Conservation (phyloP, 2,329 filamentous ascomycete genomes). For the Pyrenochaeta sp. region DNA sequence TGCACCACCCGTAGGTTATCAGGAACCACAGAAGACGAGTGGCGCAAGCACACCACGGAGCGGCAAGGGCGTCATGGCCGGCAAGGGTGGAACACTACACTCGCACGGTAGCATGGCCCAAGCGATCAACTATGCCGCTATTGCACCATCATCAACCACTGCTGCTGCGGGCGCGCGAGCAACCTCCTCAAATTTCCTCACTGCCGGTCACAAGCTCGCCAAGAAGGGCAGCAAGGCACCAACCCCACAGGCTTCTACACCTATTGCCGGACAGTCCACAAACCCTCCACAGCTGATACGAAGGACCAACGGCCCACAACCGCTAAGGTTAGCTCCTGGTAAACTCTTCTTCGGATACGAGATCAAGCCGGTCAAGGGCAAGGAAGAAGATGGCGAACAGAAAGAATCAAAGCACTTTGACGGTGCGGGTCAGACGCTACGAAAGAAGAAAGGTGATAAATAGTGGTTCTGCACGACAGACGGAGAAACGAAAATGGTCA, state of each 20-base stretch:
- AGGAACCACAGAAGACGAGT: constrained; percentile 80
- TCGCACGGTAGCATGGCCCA: constrained; percentile 94
- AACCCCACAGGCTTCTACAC: constrained; percentile 68
- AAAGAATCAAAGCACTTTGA: constrained; percentile 73
- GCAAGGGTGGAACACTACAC: constrained; percentile 77
- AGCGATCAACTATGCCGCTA: constrained; percentile 93
- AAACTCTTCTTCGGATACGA: constrained; percentile 98
- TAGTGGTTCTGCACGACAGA: constrained; percentile 11
- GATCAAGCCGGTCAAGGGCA: constrained; percentile 84
- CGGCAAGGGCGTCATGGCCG: constrained; percentile 67
- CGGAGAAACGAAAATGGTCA: neutral
- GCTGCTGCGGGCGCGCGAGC: constrained; percentile 70
- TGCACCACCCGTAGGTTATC: constrained; percentile 90
- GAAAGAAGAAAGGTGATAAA: constrained; percentile 72
- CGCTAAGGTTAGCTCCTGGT: constrained; percentile 82
- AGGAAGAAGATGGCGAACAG: constrained; percentile 70
- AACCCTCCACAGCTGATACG: constrained; percentile 53
- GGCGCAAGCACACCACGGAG: constrained; percentile 89
- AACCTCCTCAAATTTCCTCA: constrained; percentile 78
- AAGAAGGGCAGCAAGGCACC: constrained; percentile 83
- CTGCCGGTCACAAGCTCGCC: constrained; percentile 81
- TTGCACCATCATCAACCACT: constrained; percentile 78
- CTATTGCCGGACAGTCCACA: constrained; percentile 66
- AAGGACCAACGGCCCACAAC: constrained; percentile 81
- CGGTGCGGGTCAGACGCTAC: constrained; percentile 83